Conservation (phyloP, 2,329 filamentous ascomycete genomes). For the Ustulina deusta region DNA sequence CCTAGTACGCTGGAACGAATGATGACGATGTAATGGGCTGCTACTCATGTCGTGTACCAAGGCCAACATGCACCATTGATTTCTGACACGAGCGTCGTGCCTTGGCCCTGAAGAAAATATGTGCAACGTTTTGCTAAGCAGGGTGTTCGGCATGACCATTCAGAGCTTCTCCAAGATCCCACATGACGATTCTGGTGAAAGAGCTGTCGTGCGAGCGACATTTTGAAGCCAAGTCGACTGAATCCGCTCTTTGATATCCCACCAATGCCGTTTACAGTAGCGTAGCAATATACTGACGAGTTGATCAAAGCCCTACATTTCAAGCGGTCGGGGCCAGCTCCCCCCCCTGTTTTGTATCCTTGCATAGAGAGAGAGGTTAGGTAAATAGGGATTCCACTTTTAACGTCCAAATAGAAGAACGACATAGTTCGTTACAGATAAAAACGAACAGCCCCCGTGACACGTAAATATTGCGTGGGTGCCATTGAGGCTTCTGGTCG, state of each 20-base stretch:
- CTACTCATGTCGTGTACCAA: constrained; percentile 29
- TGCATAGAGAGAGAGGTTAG: constrained; percentile 6
- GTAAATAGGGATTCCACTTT: constrained; percentile 25
- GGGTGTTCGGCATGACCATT: constrained; percentile 9
- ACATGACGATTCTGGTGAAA: constrained; percentile 17
- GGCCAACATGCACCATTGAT: constrained; percentile 11
- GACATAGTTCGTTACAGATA: constrained; percentile 1
- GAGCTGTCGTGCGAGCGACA: constrained; percentile 14
- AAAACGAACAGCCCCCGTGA: constrained; percentile 11
- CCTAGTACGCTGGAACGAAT: constrained; percentile 24
- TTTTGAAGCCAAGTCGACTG: constrained; percentile 3
- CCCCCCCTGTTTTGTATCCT: constrained; percentile 12
- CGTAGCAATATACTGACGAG: background rate
- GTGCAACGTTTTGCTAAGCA: constrained; percentile 22
- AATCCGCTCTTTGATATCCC: constrained; percentile 3
- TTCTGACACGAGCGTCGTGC: constrained; percentile 9
- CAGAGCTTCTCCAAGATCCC: constrained; percentile 1
- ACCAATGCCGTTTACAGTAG: constrained; percentile 5
- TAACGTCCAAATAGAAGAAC: background rate
- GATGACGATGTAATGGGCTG: constrained; percentile 12
- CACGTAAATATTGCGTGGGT: constrained; percentile 12
- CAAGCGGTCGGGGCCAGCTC: background rate
- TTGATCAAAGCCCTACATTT: constrained; percentile 11
- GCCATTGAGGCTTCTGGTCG: constrained; percentile 5
- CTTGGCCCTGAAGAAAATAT: constrained; percentile 14